phyloP scores from a whole-genome alignment of 169 alveolate species.

The Plasmodium inui region DNA sequence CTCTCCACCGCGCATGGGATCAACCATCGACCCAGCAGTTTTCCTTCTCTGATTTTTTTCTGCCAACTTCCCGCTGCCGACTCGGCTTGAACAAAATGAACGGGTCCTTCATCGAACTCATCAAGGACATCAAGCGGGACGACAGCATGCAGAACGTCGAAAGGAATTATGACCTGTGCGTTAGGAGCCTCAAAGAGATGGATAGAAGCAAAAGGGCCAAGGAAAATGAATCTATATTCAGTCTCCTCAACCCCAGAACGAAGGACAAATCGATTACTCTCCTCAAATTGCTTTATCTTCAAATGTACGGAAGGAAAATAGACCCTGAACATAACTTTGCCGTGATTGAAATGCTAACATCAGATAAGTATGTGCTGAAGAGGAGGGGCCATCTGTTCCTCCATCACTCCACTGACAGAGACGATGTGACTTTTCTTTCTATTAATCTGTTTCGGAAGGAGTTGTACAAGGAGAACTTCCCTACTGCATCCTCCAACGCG shows the following conservation, averaged over 20 bases:
- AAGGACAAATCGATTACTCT: conserved; percentile 40
- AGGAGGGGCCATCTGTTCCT: conserved; percentile 53
- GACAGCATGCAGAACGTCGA: conserved; percentile 43
- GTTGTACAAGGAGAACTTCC: conserved; percentile 18
- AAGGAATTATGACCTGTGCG: conserved; percentile 28
- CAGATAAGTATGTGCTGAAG: conserved; percentile 32
- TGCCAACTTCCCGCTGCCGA: too few species aligned
- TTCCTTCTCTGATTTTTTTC: too few species aligned
- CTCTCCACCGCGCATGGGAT: too few species aligned
- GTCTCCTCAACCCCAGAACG: neutral
- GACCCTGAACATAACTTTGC: conserved; percentile 54
- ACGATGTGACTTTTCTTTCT: conserved; percentile 21
- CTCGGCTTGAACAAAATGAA: conserved; percentile 18
- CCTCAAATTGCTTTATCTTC: conserved; percentile 28
- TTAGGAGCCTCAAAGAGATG: conserved; percentile 14
- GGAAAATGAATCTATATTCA: conserved; percentile 23
- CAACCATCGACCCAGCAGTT: too few species aligned
- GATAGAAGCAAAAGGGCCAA: neutral
- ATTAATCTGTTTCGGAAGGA: conserved; percentile 48
- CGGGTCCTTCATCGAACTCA: conserved; percentile 31
- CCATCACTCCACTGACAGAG: conserved; percentile 23
- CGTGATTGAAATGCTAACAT: conserved; percentile 43
- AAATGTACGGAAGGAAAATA: conserved; percentile 64
- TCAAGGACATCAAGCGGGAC: conserved; percentile 56
- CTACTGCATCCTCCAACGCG: neutral